phyloP scores from a whole-genome alignment of 345 rosid genomes.

The Acer negundo region DNA sequence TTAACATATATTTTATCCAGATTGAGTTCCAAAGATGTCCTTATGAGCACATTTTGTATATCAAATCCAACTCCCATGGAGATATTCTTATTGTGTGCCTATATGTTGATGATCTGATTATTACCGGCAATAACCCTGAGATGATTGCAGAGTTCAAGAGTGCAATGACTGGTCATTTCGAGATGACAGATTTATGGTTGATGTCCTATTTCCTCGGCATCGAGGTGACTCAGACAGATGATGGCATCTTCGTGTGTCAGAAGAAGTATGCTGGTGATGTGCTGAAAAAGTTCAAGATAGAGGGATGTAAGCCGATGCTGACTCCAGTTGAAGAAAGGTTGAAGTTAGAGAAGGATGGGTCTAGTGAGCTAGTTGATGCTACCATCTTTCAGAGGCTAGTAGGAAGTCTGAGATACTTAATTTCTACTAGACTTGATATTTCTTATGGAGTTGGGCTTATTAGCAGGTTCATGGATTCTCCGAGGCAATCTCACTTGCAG shows the following conservation, averaged over 20 bases:
- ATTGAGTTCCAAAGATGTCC: background rate
- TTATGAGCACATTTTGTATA: background rate
- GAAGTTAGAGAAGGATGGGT: background rate
- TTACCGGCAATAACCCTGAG: background rate
- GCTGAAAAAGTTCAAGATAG: constrained; percentile 12
- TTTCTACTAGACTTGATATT: background rate
- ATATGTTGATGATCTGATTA: constrained; percentile 1
- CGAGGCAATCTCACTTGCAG: background rate
- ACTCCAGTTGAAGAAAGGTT: constrained; percentile 8
- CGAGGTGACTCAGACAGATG: too few relatives aligned
- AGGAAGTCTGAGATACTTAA: background rate
- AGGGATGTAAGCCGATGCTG: background rate
- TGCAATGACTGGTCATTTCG: background rate
- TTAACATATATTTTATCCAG: background rate
- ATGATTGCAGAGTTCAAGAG: background rate
- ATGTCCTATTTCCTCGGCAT: background rate
- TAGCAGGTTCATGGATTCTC: constrained; percentile 12
- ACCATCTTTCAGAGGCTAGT: background rate
- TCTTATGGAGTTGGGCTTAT: constrained; percentile 4
- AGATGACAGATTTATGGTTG: constrained; percentile 1
- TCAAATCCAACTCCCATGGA: background rate
- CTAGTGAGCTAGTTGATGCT: background rate
- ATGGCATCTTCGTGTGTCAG: background rate
- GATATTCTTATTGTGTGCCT: background rate
- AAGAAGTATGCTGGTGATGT: background rate